These are phyloP conservation scores for Trichoderma sp. DNA, from an alignment of 2,329 filamentous ascomycete species.

Conservation along the genomic window DNA sequence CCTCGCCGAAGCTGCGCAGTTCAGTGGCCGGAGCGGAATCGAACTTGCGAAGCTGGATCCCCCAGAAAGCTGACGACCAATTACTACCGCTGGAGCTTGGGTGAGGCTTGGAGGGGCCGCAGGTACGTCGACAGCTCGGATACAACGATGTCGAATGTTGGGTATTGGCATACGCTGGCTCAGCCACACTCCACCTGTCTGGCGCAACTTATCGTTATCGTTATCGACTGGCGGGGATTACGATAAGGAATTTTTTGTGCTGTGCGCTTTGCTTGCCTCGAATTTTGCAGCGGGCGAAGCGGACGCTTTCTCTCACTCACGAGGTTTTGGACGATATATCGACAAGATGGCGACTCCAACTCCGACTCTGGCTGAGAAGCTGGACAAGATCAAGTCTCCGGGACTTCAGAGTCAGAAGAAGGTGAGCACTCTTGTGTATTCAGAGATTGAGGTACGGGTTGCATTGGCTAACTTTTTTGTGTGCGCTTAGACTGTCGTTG, in stretches of 20 bases:
- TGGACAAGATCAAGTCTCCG: slow-evolving; percentile 95
- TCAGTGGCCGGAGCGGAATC: background rate
- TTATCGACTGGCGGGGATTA: slow-evolving; percentile 21
- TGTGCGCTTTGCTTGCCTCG: slow-evolving; percentile 8
- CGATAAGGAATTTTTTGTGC: slow-evolving; percentile 23
- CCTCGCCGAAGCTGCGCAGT: slow-evolving; percentile 20
- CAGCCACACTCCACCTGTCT: slow-evolving; percentile 13
- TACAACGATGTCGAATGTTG: slow-evolving; percentile 29
- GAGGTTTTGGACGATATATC: slow-evolving; percentile 15
- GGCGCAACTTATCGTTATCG: background rate
- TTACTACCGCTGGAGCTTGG: slow-evolving; percentile 16
- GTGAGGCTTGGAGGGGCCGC: slow-evolving; percentile 30
- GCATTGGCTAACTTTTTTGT: slow-evolving; percentile 20
- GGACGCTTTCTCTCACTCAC: slow-evolving; percentile 8
- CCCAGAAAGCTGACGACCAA: slow-evolving; percentile 5
- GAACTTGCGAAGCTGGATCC: slow-evolving; percentile 11
- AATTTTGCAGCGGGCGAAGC: slow-evolving; percentile 11
- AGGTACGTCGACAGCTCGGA: slow-evolving; percentile 27
- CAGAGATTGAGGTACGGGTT: background rate
- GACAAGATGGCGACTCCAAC: slow-evolving; percentile 49
- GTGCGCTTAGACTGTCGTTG: slow-evolving; percentile 66
- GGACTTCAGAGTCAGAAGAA: slow-evolving; percentile 94
- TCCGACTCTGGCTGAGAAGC: slow-evolving; percentile 73
- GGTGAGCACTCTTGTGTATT: slow-evolving; percentile 48
- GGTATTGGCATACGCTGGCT: slow-evolving; percentile 8